Base-by-base conservation (phyloP, 176 grass and related monocot species). In the Oryza glaberrima region DNA sequence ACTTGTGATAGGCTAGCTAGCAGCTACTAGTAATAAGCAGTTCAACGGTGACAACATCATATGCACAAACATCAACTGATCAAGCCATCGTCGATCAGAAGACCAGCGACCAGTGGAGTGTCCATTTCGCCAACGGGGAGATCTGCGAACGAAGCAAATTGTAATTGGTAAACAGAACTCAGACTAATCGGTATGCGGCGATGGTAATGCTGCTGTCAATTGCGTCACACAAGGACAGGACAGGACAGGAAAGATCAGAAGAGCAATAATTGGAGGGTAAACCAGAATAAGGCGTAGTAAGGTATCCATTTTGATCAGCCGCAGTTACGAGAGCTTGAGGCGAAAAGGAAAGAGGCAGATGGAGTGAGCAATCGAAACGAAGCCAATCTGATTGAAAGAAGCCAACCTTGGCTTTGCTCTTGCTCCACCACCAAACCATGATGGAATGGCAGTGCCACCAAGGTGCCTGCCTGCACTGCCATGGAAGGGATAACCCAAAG, bases 361-460 rank as follows among this genome's bases (percentile, higher is more conserved):
- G 49, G 38, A 70, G 14, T 9, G 54, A 60, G 6, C n/a, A 13
- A 38, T 36, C 38, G 6, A 40, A 78, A 17, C 11, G 0, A 30
- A 74, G 69, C 35, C 61, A 1, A 30, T 36, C 35, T 34, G 34
- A 34, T 44, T 44, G 38, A 40, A 40, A 3, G 0, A 30, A 74
- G 69, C 35, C 61, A 1, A 30, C 5, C 35, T 72, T 15, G 25
- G 81, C 40, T 45, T 45, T 74, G 69, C 46, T 32, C 69, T 80
- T 45, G 28, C 40, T 80, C 45, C 70, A 67, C 17, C 67, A 36
- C 47, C 70, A 82, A 82, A 89, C 69, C 73, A 74, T 7, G 70
- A 32, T 64, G 38, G 40, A 7, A 70, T 82, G 85, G 65, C 81
- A 87, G 66, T 84, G 77, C 45, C 72, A 77, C 52, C 67, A 73